These are phyloP conservation scores for Claviceps maximensis DNA, from an alignment of 2,329 filamentous ascomycete species.

Conservation along the genomic window DNA sequence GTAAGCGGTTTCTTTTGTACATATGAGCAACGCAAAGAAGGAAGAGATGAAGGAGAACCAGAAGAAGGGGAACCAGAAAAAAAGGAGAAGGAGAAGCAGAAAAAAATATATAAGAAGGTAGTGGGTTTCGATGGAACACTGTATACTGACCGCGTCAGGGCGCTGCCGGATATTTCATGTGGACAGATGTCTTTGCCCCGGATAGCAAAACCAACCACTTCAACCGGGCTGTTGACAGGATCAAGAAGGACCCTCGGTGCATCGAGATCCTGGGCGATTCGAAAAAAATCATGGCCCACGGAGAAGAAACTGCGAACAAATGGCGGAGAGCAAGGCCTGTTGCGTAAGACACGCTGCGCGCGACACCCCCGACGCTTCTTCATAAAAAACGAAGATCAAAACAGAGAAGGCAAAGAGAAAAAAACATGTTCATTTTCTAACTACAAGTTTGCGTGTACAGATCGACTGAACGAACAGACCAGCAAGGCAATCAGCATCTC, in stretches of 20 bases:
- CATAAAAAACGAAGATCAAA: too few species aligned
- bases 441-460: conserved; percentile 23
- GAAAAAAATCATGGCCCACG: conserved; percentile 66
- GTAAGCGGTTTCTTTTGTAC: conserved; percentile 30
- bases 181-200: conserved; percentile 68
- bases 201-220: conserved; percentile 81
- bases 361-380: too few species aligned
- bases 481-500: conserved; percentile 65
- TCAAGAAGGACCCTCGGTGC: conserved; percentile 61
- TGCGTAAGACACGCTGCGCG: conserved; percentile 35
- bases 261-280: conserved; percentile 60
- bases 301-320: conserved; percentile 67
- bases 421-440: too few species aligned
- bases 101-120: too few species aligned
- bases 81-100: neutral
- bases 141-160: conserved; percentile 33
- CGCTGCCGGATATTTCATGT: conserved; percentile 66
- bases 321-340: conserved; percentile 59
- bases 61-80: too few species aligned
- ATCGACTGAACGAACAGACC: conserved; percentile 55
- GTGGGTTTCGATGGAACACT: neutral
- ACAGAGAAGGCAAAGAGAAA: too few species aligned
- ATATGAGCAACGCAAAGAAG: neutral
- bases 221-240: conserved; percentile 69
- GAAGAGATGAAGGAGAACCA: too few species aligned